These are phyloP conservation scores for Annulohypoxylon stygium DNA, from an alignment of 495 filamentous ascomycete species.

Conservation along the genomic window DNA sequence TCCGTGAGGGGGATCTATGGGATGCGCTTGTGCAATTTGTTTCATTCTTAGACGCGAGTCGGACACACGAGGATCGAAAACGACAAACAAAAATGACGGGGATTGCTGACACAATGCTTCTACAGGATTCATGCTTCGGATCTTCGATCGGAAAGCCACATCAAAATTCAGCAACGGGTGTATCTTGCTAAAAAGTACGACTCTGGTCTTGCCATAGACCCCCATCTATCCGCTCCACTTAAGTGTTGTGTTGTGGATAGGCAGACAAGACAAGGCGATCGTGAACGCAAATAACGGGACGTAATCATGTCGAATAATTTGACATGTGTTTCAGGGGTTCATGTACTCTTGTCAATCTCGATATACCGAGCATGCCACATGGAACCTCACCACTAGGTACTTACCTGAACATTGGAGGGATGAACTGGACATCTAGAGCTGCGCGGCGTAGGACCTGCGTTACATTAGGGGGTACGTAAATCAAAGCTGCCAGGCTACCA, in stretches of 20 bases:
- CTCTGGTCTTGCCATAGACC: constrained; percentile 13
- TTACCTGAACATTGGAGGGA: constrained; percentile 20
- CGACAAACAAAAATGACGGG: constrained; percentile 35
- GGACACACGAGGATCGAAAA: constrained; percentile 39
- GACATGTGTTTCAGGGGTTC: constrained; percentile 36
- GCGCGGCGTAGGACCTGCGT: constrained; percentile 28
- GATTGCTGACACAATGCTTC: constrained; percentile 11
- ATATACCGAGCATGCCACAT: constrained; percentile 12
- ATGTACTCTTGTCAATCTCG: constrained; percentile 14
- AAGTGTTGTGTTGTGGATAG: neutral
- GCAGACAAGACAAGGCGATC: constrained; percentile 7
- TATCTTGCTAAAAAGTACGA: constrained; percentile 11
- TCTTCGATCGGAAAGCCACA: constrained; percentile 40
- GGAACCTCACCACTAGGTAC: constrained; percentile 3
- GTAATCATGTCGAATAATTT: constrained; percentile 25
- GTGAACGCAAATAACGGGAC: constrained; percentile 8
- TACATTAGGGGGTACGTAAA: constrained; percentile 31
- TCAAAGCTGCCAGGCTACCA: constrained; percentile 26
- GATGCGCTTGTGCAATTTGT: constrained; percentile 34
- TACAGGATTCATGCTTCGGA: constrained; percentile 30
- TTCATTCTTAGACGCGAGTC: constrained; percentile 40
- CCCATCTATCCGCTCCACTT: neutral
- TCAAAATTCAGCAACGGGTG: constrained; percentile 30
- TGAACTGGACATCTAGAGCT: constrained; percentile 11
- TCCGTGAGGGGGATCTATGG: constrained; percentile 34